Percentiles rank a stretch among this genome's conserved stretches.
Evolutionary conservation across 1,139 yeast species (phyloP).

Genomic region (Debaryomycetaceae sp.): DNA sequence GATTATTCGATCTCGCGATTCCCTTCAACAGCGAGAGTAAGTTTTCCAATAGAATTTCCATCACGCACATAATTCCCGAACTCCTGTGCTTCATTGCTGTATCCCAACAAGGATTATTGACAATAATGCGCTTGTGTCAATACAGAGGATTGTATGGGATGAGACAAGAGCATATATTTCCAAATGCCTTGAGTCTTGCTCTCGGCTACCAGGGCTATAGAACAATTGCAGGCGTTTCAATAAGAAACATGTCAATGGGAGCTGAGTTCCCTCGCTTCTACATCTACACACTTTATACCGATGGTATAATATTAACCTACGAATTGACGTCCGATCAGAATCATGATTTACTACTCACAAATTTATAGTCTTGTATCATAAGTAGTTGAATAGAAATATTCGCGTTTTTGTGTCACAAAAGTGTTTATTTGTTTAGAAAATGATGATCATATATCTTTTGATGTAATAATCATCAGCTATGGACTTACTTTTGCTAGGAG

Average conservation of each 20-base stretch:
- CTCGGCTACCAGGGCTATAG: slow-evolving; percentile 26
- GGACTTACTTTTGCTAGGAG: slow-evolving; percentile 54
- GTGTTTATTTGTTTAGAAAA: slow-evolving; percentile 6
- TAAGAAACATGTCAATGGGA: slow-evolving; percentile 19
- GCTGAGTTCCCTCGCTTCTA: slow-evolving; percentile 17
- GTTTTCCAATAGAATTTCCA: slow-evolving; percentile 50
- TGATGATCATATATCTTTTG: neutral
- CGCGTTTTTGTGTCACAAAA: slow-evolving; percentile 9
- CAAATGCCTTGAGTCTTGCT: slow-evolving; percentile 32
- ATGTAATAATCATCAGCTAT: slow-evolving; percentile 11
- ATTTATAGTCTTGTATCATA: neutral
- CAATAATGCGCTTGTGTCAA: slow-evolving; percentile 55
- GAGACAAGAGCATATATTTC: slow-evolving; percentile 59
- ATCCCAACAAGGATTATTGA: slow-evolving; percentile 57
- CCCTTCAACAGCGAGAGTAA: slow-evolving; percentile 37
- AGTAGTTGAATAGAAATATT: neutral
- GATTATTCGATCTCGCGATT: slow-evolving; percentile 36
- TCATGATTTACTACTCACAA: neutral
- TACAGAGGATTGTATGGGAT: slow-evolving; percentile 55
- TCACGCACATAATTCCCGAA: slow-evolving; percentile 50
- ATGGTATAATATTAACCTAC: slow-evolving; percentile 30
- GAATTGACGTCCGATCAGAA: slow-evolving; percentile 8
- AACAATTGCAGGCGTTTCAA: slow-evolving; percentile 31
- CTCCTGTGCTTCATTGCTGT: slow-evolving; percentile 52
- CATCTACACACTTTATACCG: slow-evolving; percentile 29